Conservation (phyloP, 345 rosid genomes). For the Hevea brasiliensis region DNA sequence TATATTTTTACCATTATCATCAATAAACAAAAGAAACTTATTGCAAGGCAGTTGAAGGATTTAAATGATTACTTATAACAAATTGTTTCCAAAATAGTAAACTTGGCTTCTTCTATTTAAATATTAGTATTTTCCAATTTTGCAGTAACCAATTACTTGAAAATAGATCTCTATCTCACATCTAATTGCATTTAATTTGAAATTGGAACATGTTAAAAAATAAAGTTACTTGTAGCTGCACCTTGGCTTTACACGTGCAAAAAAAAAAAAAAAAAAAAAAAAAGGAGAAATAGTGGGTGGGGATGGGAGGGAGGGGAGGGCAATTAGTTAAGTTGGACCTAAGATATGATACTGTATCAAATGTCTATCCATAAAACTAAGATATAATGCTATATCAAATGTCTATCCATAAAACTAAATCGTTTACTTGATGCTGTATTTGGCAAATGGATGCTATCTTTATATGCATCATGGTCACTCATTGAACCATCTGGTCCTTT, state of each 20-base stretch:
- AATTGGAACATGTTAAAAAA: neutral
- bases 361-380: neutral
- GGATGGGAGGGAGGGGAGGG: neutral
- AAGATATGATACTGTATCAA: neutral
- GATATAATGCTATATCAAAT: neutral
- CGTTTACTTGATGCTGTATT: neutral
- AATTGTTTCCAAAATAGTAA: neutral
- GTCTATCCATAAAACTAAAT: neutral
- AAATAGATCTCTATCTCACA: neutral
- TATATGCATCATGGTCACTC: neutral
- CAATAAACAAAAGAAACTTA: neutral
- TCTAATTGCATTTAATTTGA: neutral
- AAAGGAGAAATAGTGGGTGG: too few relatives aligned
- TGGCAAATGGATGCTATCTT: neutral
- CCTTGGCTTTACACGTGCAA: neutral
- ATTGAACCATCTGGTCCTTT: neutral
- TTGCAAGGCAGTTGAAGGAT: too few relatives aligned
- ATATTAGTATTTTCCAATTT: too few relatives aligned
- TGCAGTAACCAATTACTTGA: too few relatives aligned
- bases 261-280: neutral
- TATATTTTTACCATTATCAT: neutral
- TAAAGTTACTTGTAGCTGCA: neutral
- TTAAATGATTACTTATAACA: neutral
- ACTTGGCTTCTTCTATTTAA: neutral
- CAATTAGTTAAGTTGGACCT: neutral